Conservation (phyloP, 495 filamentous ascomycete species). For the Penicillium cinerascens region DNA sequence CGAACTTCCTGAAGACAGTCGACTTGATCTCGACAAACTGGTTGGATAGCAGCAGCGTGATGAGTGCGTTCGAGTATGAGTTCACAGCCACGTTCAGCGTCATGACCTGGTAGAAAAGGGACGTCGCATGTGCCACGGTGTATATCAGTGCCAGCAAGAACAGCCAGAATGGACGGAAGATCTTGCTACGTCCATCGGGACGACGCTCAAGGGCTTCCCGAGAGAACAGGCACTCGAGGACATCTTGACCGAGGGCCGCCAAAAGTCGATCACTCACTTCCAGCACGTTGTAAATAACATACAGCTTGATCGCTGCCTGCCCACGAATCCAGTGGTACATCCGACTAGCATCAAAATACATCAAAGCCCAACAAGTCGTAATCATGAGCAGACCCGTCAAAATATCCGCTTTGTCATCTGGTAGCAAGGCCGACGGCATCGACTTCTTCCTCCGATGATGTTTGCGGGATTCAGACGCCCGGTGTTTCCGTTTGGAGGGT, state of each 20-base stretch:
- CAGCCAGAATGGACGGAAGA: slow-evolving; percentile 86
- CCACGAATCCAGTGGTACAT: slow-evolving; percentile 99
- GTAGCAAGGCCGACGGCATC: slow-evolving; percentile 73
- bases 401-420: slow-evolving; percentile 92
- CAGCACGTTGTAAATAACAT: slow-evolving; percentile 96
- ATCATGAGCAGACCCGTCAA: slow-evolving; percentile 85
- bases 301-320: slow-evolving; percentile 95
- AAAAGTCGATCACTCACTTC: slow-evolving; percentile 86
- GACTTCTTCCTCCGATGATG: slow-evolving; percentile 74
- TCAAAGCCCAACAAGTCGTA: slow-evolving; percentile 75
- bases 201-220: slow-evolving; percentile 85
- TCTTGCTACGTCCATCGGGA: slow-evolving; percentile 83
- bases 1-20: slow-evolving; percentile 95
- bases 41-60: slow-evolving; percentile 88
- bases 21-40: slow-evolving; percentile 99
- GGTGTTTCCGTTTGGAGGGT: slow-evolving; percentile 26
- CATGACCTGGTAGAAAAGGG: slow-evolving; percentile 94
- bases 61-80: slow-evolving; percentile 92
- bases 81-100: slow-evolving; percentile 98
- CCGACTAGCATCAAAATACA: slow-evolving; percentile 90
- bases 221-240: slow-evolving; percentile 93
- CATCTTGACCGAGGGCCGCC: slow-evolving; percentile 88
- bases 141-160: slow-evolving; percentile 85
- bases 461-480: slow-evolving; percentile 28
- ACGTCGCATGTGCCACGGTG: slow-evolving; percentile 79